Conservation (phyloP, 2,329 filamentous ascomycete genomes). For the Trichophyton mentagrophytes region DNA sequence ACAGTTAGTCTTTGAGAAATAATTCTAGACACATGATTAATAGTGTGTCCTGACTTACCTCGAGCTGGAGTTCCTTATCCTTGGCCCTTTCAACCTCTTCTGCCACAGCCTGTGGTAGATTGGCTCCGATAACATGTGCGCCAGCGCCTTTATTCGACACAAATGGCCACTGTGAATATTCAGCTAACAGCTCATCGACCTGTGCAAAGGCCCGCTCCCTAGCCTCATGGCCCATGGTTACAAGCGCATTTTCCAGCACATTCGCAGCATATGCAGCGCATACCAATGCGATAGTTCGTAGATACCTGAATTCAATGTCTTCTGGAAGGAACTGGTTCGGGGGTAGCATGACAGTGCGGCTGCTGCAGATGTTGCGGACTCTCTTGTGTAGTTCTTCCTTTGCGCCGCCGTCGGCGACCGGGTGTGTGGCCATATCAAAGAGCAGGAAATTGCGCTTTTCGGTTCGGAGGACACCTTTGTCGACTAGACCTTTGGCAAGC, state of each 20-base stretch:
- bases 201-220: slow-evolving; percentile 90
- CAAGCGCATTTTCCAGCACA: slow-evolving; percentile 93
- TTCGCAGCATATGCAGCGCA: slow-evolving; percentile 97
- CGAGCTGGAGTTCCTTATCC: slow-evolving; percentile 89
- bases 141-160: slow-evolving; percentile 62
- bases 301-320: slow-evolving; percentile 83
- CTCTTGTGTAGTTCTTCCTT: slow-evolving; percentile 94
- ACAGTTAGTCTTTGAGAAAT: slow-evolving; percentile 16
- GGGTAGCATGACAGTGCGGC: slow-evolving; percentile 83
- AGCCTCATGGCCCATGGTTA: slow-evolving; percentile 84
- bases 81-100: slow-evolving; percentile 80
- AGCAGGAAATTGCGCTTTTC: slow-evolving; percentile 99
- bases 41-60: slow-evolving; percentile 52
- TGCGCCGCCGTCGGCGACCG: slow-evolving; percentile 86
- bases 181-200: slow-evolving; percentile 86
- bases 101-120: slow-evolving; percentile 71
- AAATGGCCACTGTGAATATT: slow-evolving; percentile 98
- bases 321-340: slow-evolving; percentile 82
- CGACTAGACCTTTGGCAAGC: slow-evolving; percentile 89
- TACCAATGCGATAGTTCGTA: slow-evolving; percentile 88
- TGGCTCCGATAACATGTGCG: slow-evolving; percentile 76
- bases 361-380: slow-evolving; percentile 83
- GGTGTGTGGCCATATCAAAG: slow-evolving; percentile 99
- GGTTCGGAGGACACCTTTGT: slow-evolving; percentile 95
- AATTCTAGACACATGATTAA: not conserved